Conservation (phyloP, 2,329 filamentous ascomycete genomes). For the Trichoderma sp. region DNA sequence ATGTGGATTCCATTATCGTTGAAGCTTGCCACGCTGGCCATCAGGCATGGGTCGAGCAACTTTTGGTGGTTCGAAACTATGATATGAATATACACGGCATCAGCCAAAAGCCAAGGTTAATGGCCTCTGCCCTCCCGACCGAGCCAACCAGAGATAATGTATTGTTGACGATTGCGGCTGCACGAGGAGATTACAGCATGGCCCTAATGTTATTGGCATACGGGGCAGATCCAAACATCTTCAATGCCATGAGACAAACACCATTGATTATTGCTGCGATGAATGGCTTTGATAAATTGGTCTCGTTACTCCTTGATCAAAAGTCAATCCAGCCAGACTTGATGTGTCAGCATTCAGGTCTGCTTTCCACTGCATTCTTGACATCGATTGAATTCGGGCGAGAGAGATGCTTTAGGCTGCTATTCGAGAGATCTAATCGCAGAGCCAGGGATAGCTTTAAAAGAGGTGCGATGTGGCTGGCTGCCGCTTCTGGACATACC, state of each 20-base stretch:
- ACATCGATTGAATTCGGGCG: neutral
- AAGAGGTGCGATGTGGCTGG: neutral
- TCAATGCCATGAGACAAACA: neutral
- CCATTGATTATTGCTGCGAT: neutral
- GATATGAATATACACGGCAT: neutral
- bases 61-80: neutral
- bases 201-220: neutral
- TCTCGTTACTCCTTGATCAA: neutral
- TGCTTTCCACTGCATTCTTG: neutral
- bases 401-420: neutral
- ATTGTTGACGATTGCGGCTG: neutral
- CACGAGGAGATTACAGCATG: neutral
- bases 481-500: neutral
- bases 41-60: neutral
- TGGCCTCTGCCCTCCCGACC: neutral
- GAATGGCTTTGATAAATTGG: neutral
- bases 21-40: neutral
- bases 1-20: neutral
- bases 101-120: too few species aligned
- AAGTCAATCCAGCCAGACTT: neutral
- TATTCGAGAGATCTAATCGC: neutral
- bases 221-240: neutral
- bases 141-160: neutral
- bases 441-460: accelerated
- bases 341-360: neutral